Conservation (phyloP, 805 yeast genomes). For the Metschnikowia hibisci region DNA sequence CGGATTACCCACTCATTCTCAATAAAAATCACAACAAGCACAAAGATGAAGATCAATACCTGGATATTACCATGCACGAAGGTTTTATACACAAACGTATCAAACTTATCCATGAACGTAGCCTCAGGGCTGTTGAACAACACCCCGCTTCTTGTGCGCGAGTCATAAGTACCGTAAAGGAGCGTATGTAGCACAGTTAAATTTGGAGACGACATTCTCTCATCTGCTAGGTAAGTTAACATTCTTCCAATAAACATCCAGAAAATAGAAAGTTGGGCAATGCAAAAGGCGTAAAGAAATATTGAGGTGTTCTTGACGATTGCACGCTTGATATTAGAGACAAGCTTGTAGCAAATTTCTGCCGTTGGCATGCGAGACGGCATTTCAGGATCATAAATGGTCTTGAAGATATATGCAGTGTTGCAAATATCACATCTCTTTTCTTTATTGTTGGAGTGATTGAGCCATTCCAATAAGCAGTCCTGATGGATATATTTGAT, state of each 20-base stretch:
- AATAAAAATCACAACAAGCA: conserved; percentile 47
- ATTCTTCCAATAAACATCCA: conserved; percentile 54
- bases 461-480: conserved; percentile 85
- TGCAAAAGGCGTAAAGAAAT: conserved; percentile 37
- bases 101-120: conserved; percentile 17
- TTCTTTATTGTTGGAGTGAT: conserved; percentile 56
- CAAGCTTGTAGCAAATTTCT: conserved; percentile 42
- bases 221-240: conserved; percentile 55
- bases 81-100: conserved; percentile 28
- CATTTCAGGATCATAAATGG: conserved; percentile 61
- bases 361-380: conserved; percentile 58
- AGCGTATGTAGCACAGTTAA: conserved; percentile 29
- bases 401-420: conserved; percentile 62
- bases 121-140: conserved; percentile 9
- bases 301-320: conserved; percentile 21
- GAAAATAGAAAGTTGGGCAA: conserved; percentile 54
- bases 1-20: conserved; percentile 69
- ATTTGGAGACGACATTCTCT: conserved; percentile 40
- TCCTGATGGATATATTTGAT: conserved; percentile 92
- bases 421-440: conserved; percentile 85
- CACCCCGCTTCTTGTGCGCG: conserved; percentile 10
- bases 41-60: conserved; percentile 36
- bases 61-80: conserved; percentile 38
- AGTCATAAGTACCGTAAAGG: conserved; percentile 35
- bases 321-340: conserved; percentile 15